phyloP scores from a whole-genome alignment of 495 filamentous ascomycete species.

The Penicillium bialowiezense region DNA sequence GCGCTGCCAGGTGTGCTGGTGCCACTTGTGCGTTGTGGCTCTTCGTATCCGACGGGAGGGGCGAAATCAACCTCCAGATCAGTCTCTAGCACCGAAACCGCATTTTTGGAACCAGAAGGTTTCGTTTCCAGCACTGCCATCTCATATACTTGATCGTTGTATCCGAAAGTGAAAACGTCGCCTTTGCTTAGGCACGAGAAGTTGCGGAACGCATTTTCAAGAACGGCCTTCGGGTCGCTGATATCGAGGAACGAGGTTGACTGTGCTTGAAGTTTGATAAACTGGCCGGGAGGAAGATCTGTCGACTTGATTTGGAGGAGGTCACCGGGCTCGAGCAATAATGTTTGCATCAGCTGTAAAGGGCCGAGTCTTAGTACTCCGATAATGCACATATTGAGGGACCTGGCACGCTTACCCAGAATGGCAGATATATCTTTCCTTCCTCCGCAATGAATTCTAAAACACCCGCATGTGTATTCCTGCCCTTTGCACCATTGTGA shows the following conservation, averaged over 20 bases:
- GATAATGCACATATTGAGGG: not conserved
- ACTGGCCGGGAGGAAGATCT: slow-evolving; percentile 79
- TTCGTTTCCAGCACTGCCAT: slow-evolving; percentile 93
- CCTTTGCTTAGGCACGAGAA: slow-evolving; percentile 89
- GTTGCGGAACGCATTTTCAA: slow-evolving; percentile 93
- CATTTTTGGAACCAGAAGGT: slow-evolving; percentile 69
- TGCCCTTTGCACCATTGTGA: slow-evolving; percentile 76
- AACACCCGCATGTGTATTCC: slow-evolving; percentile 86
- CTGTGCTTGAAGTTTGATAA: slow-evolving; percentile 96
- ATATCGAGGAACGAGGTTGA: slow-evolving; percentile 90
- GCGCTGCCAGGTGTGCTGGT: slow-evolving; percentile 68
- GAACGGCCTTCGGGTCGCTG: slow-evolving; percentile 94
- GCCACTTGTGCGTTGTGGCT: slow-evolving; percentile 61
- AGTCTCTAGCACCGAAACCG: slow-evolving; percentile 90
- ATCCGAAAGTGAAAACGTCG: slow-evolving; percentile 90
- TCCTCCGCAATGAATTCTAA: slow-evolving; percentile 97
- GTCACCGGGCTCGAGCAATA: slow-evolving; percentile 84
- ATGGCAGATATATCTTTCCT: slow-evolving; percentile 90
- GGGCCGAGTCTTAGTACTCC: slow-evolving; percentile 6
- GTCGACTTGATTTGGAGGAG: slow-evolving; percentile 93
- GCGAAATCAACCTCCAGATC: slow-evolving; percentile 96
- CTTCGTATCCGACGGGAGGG: slow-evolving; percentile 87
- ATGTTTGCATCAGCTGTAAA: slow-evolving; percentile 84
- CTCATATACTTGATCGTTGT: slow-evolving; percentile 90
- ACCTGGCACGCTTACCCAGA: slow-evolving; percentile 65